Conservation (phyloP, 202 grass and related monocot species). For the Brachypodium distachyon region DNA sequence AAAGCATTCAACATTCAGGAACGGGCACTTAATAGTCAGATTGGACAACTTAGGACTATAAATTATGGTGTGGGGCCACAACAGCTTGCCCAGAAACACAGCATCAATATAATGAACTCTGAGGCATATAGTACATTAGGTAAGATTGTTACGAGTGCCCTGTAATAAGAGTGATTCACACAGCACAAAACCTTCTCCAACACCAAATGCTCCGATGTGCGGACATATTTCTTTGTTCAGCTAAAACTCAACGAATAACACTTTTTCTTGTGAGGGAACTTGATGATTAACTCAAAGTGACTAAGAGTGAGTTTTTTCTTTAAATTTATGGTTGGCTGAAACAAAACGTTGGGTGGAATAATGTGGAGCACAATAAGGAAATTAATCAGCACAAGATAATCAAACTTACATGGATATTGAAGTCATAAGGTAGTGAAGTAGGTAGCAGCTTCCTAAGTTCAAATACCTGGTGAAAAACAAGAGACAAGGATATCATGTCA, state of each 20-base stretch:
- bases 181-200: background rate
- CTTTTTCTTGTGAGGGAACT: background rate
- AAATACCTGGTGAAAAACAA: slow-evolving; percentile 66
- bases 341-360: background rate
- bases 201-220: background rate
- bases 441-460: slow-evolving; percentile 89
- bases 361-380: background rate
- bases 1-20: background rate
- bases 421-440: slow-evolving; percentile 83
- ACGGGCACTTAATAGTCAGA: background rate
- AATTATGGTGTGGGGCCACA: background rate
- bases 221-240: background rate
- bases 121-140: background rate
- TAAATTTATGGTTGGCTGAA: background rate
- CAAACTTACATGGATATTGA: slow-evolving; percentile 96
- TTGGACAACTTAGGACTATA: background rate
- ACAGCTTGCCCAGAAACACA: background rate
- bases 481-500: slow-evolving; percentile 13
- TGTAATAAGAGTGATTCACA: background rate
- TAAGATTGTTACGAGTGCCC: background rate
- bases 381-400: slow-evolving; percentile 16
- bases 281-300: background rate
- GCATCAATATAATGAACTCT: background rate
- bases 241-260: background rate
- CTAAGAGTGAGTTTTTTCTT: background rate